A percentile compares a stretch with the other conserved stretches of the same genome.
These are phyloP conservation scores for Penicillium canescens DNA, from an alignment of 495 filamentous ascomycete genomes.

Conservation along the genomic window DNA sequence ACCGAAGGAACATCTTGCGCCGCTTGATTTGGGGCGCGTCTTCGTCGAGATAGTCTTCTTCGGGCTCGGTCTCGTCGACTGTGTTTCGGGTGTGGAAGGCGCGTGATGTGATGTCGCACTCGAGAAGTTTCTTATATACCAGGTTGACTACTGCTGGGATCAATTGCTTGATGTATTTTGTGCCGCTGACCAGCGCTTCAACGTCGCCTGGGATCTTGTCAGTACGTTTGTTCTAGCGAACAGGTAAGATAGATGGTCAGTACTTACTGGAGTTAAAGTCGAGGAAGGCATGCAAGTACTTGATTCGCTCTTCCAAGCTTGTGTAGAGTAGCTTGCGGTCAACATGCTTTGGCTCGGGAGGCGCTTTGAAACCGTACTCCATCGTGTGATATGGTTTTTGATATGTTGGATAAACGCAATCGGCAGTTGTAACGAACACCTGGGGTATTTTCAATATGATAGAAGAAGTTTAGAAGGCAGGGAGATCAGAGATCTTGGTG, in stretches of 20 bases:
- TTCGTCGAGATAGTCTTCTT: slow-evolving; percentile 62
- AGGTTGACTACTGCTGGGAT: slow-evolving; percentile 69
- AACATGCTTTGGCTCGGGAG: slow-evolving; percentile 51
- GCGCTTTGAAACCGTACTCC: slow-evolving; percentile 18
- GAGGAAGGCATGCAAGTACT: slow-evolving; percentile 70
- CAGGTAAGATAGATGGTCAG: not conserved
- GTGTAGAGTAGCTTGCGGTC: slow-evolving; percentile 70
- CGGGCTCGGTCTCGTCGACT: slow-evolving; percentile 54
- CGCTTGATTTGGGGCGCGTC: slow-evolving; percentile 70
- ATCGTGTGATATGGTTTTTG: slow-evolving; percentile 10
- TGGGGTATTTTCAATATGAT: not conserved
- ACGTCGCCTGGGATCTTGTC: slow-evolving; percentile 54
- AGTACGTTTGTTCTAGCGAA: not conserved
- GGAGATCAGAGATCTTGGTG: not conserved
- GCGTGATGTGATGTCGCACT: slow-evolving; percentile 74
- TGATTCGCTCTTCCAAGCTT: slow-evolving; percentile 63
- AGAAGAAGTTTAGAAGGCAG: not conserved
- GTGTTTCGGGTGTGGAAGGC: slow-evolving; percentile 68
- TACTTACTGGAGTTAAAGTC: slow-evolving; percentile 67
- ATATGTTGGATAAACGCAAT: not conserved
- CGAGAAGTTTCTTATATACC: slow-evolving; percentile 74
- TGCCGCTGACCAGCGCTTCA: slow-evolving; percentile 62
- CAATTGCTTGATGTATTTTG: slow-evolving; percentile 72
- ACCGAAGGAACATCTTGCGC: slow-evolving; percentile 74
- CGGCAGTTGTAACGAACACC: not conserved